These are phyloP conservation scores for Cyberlindnera xishuangbannaensis DNA, from an alignment of 805 yeast genomes.

Conservation along the genomic window DNA sequence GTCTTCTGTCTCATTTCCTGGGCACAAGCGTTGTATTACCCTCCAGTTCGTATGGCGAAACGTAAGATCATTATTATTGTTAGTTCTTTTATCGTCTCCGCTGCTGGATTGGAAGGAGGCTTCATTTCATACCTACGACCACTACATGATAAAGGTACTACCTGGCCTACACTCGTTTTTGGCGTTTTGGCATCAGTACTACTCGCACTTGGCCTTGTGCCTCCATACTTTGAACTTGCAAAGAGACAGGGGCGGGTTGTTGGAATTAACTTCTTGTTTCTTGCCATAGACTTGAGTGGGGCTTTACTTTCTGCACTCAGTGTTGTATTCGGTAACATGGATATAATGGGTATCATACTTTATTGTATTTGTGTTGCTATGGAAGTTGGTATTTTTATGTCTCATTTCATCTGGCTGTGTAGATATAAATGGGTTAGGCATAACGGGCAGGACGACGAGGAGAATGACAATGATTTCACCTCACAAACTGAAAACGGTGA, in stretches of 20 bases:
- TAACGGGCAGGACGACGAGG: constrained; percentile 12
- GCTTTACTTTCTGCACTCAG: constrained; percentile 74
- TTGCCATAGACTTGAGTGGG: constrained; percentile 72
- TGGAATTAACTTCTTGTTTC: constrained; percentile 81
- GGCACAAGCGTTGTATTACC: constrained; percentile 65
- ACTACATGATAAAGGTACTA: constrained; percentile 41
- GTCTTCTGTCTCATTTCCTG: constrained; percentile 62
- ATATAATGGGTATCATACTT: constrained; percentile 63
- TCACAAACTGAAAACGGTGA: no score
- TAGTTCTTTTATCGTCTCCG: constrained; percentile 33
- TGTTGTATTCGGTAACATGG: constrained; percentile 52
- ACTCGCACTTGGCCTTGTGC: constrained; percentile 73
- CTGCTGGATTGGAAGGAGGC: constrained; percentile 63
- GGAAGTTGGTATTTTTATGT: constrained; percentile 63
- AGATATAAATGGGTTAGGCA: constrained; percentile 29
- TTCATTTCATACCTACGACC: constrained; percentile 66
- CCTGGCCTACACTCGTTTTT: constrained; percentile 77
- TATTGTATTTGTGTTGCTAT: constrained; percentile 60
- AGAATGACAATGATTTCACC: no score
- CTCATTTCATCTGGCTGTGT: constrained; percentile 58
- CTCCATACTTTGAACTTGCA: constrained; percentile 82
- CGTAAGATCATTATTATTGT: constrained; percentile 35
- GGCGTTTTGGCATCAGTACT: constrained; percentile 78
- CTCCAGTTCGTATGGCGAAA: constrained; percentile 49
- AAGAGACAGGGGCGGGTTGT: constrained; percentile 81